phyloP scores from a whole-genome alignment of 2,329 filamentous ascomycete species.

The Pyricularia grisea region DNA sequence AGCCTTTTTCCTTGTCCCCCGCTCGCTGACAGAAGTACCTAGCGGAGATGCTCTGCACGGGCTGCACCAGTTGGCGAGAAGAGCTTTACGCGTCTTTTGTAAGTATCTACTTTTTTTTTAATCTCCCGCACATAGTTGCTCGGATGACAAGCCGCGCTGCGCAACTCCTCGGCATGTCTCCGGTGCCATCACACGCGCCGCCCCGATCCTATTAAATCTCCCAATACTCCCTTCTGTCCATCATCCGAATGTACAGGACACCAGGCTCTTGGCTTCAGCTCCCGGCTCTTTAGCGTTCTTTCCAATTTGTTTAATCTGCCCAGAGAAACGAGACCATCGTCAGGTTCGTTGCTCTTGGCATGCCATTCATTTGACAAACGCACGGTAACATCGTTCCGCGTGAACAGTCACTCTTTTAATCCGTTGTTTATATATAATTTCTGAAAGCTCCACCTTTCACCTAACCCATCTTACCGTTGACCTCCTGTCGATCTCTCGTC shows the following conservation, averaged over 20 bases:
- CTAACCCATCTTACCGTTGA: not conserved
- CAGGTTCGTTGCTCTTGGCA: not conserved
- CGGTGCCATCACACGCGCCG: not conserved
- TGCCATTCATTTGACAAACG: not conserved
- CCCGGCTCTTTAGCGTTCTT: not conserved
- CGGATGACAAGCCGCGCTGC: not conserved
- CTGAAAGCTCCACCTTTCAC: not conserved
- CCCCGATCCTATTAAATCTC: not conserved
- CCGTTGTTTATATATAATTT: not conserved
- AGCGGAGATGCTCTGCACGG: not conserved
- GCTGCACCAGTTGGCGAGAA: not conserved
- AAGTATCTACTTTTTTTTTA: not conserved
- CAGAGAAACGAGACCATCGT: not conserved
- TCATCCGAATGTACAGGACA: not conserved
- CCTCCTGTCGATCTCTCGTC: not conserved
- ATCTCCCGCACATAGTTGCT: not conserved
- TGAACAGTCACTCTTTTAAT: not conserved
- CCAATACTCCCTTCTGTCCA: not conserved
- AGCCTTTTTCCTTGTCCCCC: not conserved
- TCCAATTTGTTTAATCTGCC: not conserved
- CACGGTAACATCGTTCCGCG: not conserved
- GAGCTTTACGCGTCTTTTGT: not conserved
- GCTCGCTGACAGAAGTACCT: not conserved
- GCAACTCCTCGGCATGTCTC: not conserved
- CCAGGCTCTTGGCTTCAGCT: not conserved